Evolutionary conservation across 768 basidiomycete species (phyloP), one percentile per base, ranked within the genome.

Genomic region (Leucosporidium scottii): DNA sequence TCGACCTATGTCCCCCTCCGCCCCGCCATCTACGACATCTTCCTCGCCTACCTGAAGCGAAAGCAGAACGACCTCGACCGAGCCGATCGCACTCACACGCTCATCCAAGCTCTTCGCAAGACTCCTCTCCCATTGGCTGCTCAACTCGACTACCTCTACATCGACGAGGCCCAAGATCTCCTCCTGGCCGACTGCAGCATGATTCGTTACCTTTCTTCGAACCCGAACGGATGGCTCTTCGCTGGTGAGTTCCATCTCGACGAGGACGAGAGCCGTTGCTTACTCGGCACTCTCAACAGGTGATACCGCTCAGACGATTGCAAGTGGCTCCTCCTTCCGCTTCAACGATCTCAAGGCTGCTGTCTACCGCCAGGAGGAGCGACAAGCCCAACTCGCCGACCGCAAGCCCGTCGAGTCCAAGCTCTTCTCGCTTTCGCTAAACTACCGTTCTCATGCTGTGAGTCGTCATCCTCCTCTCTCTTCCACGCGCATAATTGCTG

Each of bases 361-460:
- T 18, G 28, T 57, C 20, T 57, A 57, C 20, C 56, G 56, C 4
- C 56, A 34, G 31, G 56, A 57, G 31, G 20, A 21, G 20, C 13
- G 21, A 15, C 20, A 34, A 21, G 56, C 56, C 21, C 31, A 31
- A 3, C 31, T 57, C 3, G 28, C 20, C 17, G 21, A 34, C 20
- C 56, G 30, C 31, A 34, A 36, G 31, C 31, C 56, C 21, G 56
- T 57, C 31, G 31, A 34, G 7, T 30, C 56, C 20, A 30, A 31
- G 20, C 27, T 57, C 21, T 57, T 36, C 56, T 30, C 27, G 56
- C 31, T 36, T 8, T 15, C 31, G 6, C 23, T 57, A 1, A 57
- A 57, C 56, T 57, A 57, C 56, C 56, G 56, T n/a, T 57, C 56
- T 57, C 56, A 57, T 30, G 27, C 28, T 34, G 56, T 57, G 18